phyloP scores from a whole-genome alignment of 2,329 filamentous ascomycete genomes.

The Bretziella fagacearum region DNA sequence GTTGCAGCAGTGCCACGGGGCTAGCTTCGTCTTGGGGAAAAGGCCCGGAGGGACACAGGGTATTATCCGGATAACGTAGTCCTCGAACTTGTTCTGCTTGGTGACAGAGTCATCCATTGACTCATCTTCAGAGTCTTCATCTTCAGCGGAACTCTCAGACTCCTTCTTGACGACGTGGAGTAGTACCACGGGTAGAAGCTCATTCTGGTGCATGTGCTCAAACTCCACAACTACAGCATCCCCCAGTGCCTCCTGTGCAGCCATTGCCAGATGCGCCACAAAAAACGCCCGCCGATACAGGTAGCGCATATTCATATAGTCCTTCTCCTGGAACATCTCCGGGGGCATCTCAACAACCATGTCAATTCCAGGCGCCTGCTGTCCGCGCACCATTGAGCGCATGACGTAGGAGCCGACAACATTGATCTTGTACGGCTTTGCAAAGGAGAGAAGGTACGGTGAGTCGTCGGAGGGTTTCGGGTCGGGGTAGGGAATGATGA shows the following conservation, averaged over 20 bases:
- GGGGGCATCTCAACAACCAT: constrained; percentile 75
- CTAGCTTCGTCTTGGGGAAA: constrained; percentile 56
- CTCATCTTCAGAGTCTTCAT: constrained; percentile 15
- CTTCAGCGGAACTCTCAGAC: constrained; percentile 15
- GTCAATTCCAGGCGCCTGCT: constrained; percentile 48
- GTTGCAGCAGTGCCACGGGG: constrained; percentile 46
- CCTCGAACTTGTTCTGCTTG: constrained; percentile 21
- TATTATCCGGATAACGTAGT: constrained; percentile 54
- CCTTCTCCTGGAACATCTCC: constrained; percentile 75
- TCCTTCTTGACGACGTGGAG: constrained; percentile 21
- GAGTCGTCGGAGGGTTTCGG: constrained; percentile 58
- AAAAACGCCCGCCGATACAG: constrained; percentile 93
- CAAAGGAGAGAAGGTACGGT: constrained; percentile 67
- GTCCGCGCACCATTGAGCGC: constrained; percentile 52
- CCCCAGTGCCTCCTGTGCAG: constrained; percentile 41
- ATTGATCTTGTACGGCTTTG: constrained; percentile 61
- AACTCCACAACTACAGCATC: constrained; percentile 37
- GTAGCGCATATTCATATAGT: constrained; percentile 82
- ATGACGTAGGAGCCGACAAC: constrained; percentile 76
- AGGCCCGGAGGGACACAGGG: constrained; percentile 51
- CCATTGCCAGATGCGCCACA: constrained; percentile 61
- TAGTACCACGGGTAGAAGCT: constrained; percentile 51
- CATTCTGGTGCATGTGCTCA: constrained; percentile 53
- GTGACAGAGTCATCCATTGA: constrained; percentile 15
- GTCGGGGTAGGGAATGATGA: constrained; percentile 71